These are phyloP conservation scores for Blastobotrys proliferans DNA, from an alignment of 1,139 yeast species.

Conservation along the genomic window DNA sequence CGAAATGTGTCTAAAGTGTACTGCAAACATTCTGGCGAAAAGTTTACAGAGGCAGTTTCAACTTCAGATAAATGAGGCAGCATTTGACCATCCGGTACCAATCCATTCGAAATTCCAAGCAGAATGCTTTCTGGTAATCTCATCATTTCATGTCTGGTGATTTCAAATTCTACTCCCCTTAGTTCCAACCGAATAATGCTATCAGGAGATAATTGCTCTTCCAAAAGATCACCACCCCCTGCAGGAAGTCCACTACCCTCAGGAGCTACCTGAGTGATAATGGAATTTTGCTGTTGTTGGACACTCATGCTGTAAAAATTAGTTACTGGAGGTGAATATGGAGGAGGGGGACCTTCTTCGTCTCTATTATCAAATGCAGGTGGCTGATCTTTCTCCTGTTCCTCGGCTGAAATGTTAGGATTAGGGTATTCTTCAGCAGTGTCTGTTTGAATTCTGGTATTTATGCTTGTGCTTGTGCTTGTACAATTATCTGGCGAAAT, in stretches of 20 bases:
- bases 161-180: slow-evolving; percentile 59
- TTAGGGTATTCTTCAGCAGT: too few species aligned
- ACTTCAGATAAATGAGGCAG: slow-evolving; percentile 4
- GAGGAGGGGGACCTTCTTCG: slow-evolving; percentile 28
- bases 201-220: slow-evolving; percentile 20
- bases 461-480: too few species aligned
- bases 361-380: neutral
- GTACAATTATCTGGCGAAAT: too few species aligned
- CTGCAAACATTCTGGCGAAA: slow-evolving; percentile 80
- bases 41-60: slow-evolving; percentile 42
- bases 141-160: slow-evolving; percentile 85
- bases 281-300: slow-evolving; percentile 20
- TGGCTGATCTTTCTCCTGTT: too few species aligned
- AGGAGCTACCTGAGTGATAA: slow-evolving; percentile 33
- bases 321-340: slow-evolving; percentile 29
- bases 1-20: slow-evolving; percentile 70
- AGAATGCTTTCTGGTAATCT: slow-evolving; percentile 86
- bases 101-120: slow-evolving; percentile 84
- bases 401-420: too few species aligned
- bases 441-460: too few species aligned
- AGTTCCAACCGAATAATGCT: slow-evolving; percentile 54
- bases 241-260: neutral
- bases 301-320: slow-evolving; percentile 28
- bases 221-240: slow-evolving; percentile 1
- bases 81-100: slow-evolving; percentile 33